Percentiles rank a stretch among this genome's conserved stretches.
These are phyloP conservation scores for Ophiostoma australiae DNA, from an alignment of 2,329 filamentous ascomycete species.

Conservation along the genomic window DNA sequence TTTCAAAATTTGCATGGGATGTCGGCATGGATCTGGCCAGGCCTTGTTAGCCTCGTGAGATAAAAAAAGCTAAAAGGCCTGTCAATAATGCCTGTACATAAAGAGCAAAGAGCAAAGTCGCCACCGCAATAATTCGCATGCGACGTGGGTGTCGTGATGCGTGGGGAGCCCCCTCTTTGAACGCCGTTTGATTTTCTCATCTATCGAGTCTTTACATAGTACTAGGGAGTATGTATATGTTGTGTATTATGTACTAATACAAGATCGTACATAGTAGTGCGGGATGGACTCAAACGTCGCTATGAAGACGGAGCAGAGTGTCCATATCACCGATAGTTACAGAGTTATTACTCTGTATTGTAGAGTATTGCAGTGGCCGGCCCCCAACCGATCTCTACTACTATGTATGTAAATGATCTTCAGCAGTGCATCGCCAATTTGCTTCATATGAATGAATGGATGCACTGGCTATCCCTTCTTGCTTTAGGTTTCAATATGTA, in stretches of 20 bases:
- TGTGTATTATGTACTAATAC: background rate
- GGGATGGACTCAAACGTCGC: background rate
- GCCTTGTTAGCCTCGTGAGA: background rate
- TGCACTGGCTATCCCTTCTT: background rate
- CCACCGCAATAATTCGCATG: background rate
- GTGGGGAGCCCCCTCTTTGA: slow-evolving; percentile 10
- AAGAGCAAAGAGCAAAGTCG: background rate
- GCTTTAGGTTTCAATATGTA: too few species aligned
- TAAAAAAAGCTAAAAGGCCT: background rate
- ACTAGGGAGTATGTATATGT: too few species aligned
- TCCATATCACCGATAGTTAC: too few species aligned
- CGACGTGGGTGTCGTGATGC: slow-evolving; percentile 5
- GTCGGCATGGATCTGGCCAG: background rate
- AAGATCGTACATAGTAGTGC: background rate
- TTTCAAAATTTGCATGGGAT: background rate
- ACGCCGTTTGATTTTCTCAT: background rate
- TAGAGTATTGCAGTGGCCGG: too few species aligned
- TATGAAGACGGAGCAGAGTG: background rate
- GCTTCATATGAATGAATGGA: background rate
- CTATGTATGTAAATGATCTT: too few species aligned
- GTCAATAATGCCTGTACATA: too few species aligned
- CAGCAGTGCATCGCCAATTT: too few species aligned
- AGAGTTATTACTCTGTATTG: too few species aligned
- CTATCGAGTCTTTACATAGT: background rate
- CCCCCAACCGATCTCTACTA: too few species aligned